A percentile compares a stretch with the other conserved stretches of the same genome.
Evolutionary conservation across 768 basidiomycete species (phyloP).

Genomic region (Hygrophorus russula): DNA sequence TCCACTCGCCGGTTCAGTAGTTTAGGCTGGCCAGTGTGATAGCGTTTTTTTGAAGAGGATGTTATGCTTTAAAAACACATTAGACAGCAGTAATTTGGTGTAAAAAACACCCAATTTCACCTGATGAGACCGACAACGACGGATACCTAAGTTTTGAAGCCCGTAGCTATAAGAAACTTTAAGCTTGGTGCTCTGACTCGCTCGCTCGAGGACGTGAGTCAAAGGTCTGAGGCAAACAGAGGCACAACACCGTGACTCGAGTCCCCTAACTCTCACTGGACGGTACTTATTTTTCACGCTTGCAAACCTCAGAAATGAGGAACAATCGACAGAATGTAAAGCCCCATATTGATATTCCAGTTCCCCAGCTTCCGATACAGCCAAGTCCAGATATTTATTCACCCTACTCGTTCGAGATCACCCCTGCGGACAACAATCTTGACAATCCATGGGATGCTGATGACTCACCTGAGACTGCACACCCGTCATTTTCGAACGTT

Average conservation of each 20-base stretch:
- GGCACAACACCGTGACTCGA: too few relatives aligned
- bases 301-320: too few relatives aligned
- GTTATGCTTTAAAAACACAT: conserved; percentile 12
- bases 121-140: too few relatives aligned
- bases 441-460: conserved; percentile 23
- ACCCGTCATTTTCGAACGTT: conserved; percentile 22
- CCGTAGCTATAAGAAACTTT: too few relatives aligned
- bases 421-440: conserved; percentile 13
- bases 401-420: conserved; percentile 13
- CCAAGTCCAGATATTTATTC: conserved; percentile 19
- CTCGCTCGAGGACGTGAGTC: too few relatives aligned
- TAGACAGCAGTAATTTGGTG: conserved; percentile 11
- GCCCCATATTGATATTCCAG: conserved; percentile 14
- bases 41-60: background rate
- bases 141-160: too few relatives aligned
- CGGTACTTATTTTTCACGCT: too few relatives aligned
- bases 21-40: background rate
- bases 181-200: too few relatives aligned
- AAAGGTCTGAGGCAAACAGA: too few relatives aligned
- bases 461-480: conserved; percentile 14
- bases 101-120: too few relatives aligned
- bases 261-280: too few relatives aligned
- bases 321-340: too few relatives aligned
- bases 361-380: conserved; percentile 19
- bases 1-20: background rate